phyloP scores from a whole-genome alignment of 2,329 filamentous ascomycete species.

The Cadophora malorum region DNA sequence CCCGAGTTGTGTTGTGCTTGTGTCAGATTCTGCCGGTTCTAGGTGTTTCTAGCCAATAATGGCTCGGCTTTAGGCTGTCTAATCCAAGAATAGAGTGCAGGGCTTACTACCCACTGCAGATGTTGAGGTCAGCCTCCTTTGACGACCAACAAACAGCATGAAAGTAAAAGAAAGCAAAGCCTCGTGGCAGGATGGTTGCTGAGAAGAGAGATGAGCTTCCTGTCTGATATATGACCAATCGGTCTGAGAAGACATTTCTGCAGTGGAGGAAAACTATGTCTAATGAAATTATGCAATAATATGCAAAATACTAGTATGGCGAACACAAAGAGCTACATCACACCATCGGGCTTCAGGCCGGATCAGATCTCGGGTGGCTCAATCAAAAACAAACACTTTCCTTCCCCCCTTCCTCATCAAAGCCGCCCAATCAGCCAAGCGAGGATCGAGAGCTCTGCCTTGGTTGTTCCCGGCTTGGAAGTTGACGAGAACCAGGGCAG shows the following conservation, averaged over 20 bases:
- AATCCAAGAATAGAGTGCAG: constrained; percentile 1
- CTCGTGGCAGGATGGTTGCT: background rate
- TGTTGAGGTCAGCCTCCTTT: constrained; percentile 7
- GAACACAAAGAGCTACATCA: constrained; percentile 6
- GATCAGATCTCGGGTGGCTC: constrained; percentile 9
- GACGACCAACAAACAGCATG: background rate
- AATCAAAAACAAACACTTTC: background rate
- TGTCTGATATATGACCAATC: background rate
- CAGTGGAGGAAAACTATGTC: background rate
- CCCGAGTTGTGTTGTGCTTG: background rate
- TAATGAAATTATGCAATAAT: background rate
- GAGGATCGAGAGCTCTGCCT: constrained; percentile 5
- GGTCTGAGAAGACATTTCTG: background rate
- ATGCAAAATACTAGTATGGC: background rate
- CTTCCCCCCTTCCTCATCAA: background rate
- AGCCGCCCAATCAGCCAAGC: constrained; percentile 4
- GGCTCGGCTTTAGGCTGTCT: background rate
- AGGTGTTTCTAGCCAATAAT: background rate
- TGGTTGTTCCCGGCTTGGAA: constrained; percentile 10
- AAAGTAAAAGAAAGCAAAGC: background rate
- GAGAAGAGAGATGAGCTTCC: background rate
- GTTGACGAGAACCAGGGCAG: background rate
- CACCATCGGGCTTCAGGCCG: constrained; percentile 1
- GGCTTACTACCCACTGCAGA: background rate
- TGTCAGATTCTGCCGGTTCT: constrained; percentile 10